phyloP scores from a whole-genome alignment of 2,329 filamentous ascomycete species.

The Ramularia endophylla region DNA sequence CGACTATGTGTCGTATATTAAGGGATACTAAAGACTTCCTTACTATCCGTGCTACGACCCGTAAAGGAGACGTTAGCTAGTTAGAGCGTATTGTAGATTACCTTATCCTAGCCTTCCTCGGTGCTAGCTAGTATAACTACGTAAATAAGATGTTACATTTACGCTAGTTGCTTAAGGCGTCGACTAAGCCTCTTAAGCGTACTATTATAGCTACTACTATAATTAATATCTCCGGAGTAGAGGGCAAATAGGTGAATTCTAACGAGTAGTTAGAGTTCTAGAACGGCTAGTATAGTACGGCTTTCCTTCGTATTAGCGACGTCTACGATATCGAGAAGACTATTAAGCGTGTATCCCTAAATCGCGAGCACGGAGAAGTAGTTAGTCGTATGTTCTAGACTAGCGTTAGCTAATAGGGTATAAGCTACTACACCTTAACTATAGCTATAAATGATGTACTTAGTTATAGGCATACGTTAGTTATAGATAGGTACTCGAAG shows the following conservation, averaged over 20 bases:
- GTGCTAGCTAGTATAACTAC: conserved; percentile 1
- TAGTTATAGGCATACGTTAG: no score
- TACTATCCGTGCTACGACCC: background rate
- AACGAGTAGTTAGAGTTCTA: background rate
- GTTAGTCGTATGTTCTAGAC: no score
- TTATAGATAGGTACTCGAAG: no score
- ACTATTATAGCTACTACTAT: background rate
- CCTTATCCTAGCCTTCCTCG: conserved; percentile 1
- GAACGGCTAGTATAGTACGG: background rate
- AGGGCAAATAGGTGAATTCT: background rate
- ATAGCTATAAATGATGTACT: no score
- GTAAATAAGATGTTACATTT: background rate
- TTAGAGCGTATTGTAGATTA: background rate
- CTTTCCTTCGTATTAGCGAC: conserved; percentile 1
- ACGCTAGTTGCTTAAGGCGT: background rate
- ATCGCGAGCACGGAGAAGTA: no score
- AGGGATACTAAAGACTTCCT: conserved; percentile 1
- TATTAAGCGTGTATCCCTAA: no score
- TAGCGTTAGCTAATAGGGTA: no score
- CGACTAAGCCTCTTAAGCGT: background rate
- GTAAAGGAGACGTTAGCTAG: conserved; percentile 3
- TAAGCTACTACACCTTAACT: no score
- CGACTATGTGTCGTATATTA: background rate
- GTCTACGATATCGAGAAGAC: no score
- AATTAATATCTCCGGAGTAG: background rate